Conservation (phyloP, 2,329 filamentous ascomycete species). For the Leptographium galeiforme region DNA sequence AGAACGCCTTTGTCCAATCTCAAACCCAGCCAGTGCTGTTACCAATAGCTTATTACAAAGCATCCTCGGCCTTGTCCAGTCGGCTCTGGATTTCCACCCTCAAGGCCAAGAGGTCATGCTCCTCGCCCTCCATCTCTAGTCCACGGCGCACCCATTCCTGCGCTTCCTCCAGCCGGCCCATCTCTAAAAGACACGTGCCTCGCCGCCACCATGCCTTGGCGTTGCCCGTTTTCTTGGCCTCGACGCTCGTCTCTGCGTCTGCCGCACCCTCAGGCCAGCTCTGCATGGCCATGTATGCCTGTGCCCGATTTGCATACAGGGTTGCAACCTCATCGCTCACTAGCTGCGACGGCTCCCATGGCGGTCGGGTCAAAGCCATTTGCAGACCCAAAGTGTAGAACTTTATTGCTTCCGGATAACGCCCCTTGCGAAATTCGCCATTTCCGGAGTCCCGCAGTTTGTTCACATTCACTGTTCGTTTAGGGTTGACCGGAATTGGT, state of each 20-base stretch:
- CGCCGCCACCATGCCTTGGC: conserved; percentile 90
- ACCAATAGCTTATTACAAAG: not conserved
- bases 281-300: conserved; percentile 73
- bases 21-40: no score
- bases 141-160: conserved; percentile 62
- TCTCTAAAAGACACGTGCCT: conserved; percentile 76
- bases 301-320: conserved; percentile 75
- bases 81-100: conserved; percentile 46
- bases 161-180: conserved; percentile 77
- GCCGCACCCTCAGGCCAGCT: conserved; percentile 76
- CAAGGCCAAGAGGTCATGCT: conserved; percentile 48
- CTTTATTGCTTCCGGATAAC: conserved; percentile 61
- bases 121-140: conserved; percentile 69
- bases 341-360: conserved; percentile 77
- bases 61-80: conserved; percentile 5
- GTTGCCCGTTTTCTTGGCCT: conserved; percentile 76
- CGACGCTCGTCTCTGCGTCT: conserved; percentile 79
- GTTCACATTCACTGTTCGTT: conserved; percentile 72
- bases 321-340: conserved; percentile 73
- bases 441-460: conserved; percentile 89
- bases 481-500: conserved; percentile 83
- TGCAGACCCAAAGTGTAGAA: conserved; percentile 78
- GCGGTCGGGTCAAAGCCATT: conserved; percentile 71
- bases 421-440: conserved; percentile 63
- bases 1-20: no score